Evolutionary conservation across 192 early-diverging fungal genomes (phyloP), one percentile per base, ranked within the genome.

Genomic region (Kickxella alabastrina): DNA sequence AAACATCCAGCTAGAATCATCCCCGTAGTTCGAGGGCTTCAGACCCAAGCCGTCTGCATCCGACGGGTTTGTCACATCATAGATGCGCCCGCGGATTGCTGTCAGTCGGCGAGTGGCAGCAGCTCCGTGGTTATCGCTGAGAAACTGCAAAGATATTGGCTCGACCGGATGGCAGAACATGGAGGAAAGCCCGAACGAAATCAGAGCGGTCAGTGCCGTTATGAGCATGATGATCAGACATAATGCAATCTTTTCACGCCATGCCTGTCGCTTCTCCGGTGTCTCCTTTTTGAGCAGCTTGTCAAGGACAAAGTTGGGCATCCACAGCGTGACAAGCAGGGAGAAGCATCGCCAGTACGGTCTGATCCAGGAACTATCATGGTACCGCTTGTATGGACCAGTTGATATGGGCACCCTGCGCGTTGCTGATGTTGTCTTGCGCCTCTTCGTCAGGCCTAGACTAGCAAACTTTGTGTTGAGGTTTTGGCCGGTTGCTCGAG

Each of bases 231-330:
- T 93, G 52, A 97, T 81, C 29, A 89, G 75, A 62, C 92, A 95
- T 21, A 90, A 62, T 0, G 88, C 78, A 7, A 90, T 67, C 52
- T 90, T 90, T 53, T 90, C 88, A 43, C 88, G 80, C 88, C 88
- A 90, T 23, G 88, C 88, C 62, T 88, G 86, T 6, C 65, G 65
- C 68, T 84, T 86, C 54, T 83, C 84, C 1, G 59, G 61, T 43
- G 79, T 79, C 36, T 85, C 82, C 44, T 57, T 57, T 31, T 75
- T 55, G 14, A 82, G 67, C 21, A 81, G 52, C n/a, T 69, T 71
- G 31, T 49, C 65, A 37, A 90, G 65, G 45, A 87, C 56, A 13
- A 83, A 58, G 31, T 78, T 60, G 3, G 83, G 68, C 29, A 84
- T 84, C 85, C 85, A 90, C 37, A 82, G 83, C 7, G 88, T 87